Conservation (phyloP, 2,329 filamentous ascomycete genomes). For the Cytospora piceae region DNA sequence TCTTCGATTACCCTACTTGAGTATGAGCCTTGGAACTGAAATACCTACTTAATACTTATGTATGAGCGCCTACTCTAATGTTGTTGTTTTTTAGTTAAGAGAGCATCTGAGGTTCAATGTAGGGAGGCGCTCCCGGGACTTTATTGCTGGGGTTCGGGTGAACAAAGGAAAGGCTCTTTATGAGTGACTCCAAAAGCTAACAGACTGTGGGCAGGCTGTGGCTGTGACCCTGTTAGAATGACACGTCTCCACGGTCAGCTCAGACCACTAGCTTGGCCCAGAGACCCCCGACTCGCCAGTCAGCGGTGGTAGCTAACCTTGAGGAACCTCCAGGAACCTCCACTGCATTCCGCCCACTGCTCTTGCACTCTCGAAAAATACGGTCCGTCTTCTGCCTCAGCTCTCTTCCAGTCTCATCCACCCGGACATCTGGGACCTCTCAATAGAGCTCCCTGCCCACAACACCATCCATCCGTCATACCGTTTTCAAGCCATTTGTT, state of each 20-base stretch:
- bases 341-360: constrained; percentile 24
- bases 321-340: constrained; percentile 19
- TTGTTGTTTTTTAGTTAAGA: not conserved
- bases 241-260: constrained; percentile 3
- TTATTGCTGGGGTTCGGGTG: not conserved
- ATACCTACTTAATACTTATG: not conserved
- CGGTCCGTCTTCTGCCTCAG: constrained; percentile 26
- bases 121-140: not conserved
- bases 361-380: constrained; percentile 28
- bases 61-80: not conserved
- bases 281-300: constrained; percentile 13
- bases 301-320: constrained; percentile 10
- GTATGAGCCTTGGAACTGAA: not conserved
- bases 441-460: constrained; percentile 32
- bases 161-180: not conserved
- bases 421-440: constrained; percentile 37
- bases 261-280: constrained; percentile 22
- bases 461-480: constrained; percentile 30
- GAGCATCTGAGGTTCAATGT: not conserved
- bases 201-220: not conserved
- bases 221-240: constrained; percentile 5
- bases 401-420: constrained; percentile 37
- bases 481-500: constrained; percentile 18
- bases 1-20: not conserved
- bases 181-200: not conserved